Percentiles rank a stretch among this genome's conserved stretches.
Evolutionary conservation across 345 rosid species (phyloP).

Genomic region (Clausena lansium): DNA sequence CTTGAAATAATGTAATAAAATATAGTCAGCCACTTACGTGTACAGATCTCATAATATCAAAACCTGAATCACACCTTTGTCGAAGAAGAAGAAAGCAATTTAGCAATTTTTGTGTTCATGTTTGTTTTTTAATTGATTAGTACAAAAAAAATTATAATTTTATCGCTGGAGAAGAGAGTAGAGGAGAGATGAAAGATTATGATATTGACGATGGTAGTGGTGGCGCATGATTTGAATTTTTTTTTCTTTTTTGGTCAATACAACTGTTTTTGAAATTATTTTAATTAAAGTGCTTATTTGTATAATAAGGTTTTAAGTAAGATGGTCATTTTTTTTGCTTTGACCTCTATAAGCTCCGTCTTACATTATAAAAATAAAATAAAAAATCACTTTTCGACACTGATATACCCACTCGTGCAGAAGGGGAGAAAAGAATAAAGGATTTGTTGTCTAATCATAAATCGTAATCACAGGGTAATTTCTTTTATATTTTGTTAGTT

Average conservation of each 20-base stretch:
- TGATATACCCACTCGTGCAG: slow-evolving; percentile 33
- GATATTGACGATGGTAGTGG: slow-evolving; percentile 12
- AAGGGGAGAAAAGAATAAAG: background rate
- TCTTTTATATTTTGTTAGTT: background rate
- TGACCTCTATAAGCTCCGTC: background rate
- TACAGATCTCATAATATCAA: background rate
- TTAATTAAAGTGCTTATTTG: background rate
- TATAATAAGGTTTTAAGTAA: background rate
- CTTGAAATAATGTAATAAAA: no score
- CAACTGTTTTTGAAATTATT: background rate
- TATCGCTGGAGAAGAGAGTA: background rate
- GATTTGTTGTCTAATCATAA: slow-evolving; percentile 28
- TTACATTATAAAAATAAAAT: background rate
- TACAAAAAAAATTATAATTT: background rate
- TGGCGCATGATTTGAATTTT: slow-evolving; percentile 22
- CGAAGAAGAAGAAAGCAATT: background rate
- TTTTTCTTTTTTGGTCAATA: background rate
- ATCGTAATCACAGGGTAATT: slow-evolving; percentile 27
- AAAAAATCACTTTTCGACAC: slow-evolving; percentile 19
- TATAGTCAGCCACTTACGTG: background rate
- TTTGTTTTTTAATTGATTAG: background rate
- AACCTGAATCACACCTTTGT: background rate
- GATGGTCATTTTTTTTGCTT: slow-evolving; percentile 6
- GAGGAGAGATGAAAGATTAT: background rate
- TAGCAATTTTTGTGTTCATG: background rate